phyloP scores from a whole-genome alignment of 2,329 filamentous ascomycete species.

The Exophiala mesophila region DNA sequence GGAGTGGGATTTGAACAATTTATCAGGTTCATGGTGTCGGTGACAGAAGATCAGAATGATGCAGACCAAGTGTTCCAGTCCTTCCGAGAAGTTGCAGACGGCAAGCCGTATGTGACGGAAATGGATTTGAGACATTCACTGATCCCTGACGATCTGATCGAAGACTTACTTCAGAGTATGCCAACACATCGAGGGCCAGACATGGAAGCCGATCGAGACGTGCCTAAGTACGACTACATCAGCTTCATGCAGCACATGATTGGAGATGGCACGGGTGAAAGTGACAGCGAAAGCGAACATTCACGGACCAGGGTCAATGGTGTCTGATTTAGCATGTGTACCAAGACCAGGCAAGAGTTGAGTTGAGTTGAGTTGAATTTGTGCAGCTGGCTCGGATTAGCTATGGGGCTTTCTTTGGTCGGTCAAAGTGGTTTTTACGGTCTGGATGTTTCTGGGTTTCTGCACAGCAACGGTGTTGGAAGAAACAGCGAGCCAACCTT shows the following conservation, averaged over 20 bases:
- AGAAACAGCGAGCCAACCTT: too few species aligned
- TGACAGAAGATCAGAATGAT: slow-evolving; percentile 97
- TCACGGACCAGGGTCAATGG: slow-evolving; percentile 16
- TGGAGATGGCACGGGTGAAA: slow-evolving; percentile 30
- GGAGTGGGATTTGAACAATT: slow-evolving; percentile 97
- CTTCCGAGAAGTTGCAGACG: slow-evolving; percentile 94
- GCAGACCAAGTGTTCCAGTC: slow-evolving; percentile 98
- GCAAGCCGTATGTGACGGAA: slow-evolving; percentile 97
- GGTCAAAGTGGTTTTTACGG: neutral
- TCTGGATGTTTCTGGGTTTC: neutral
- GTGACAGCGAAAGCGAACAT: slow-evolving; percentile 11
- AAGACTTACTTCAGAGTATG: slow-evolving; percentile 83
- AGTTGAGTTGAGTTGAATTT: too few species aligned
- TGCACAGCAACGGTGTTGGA: slow-evolving; percentile 1
- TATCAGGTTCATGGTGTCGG: slow-evolving; percentile 98
- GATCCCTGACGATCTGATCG: slow-evolving; percentile 94
- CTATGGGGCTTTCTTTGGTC: neutral
- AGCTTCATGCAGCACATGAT: slow-evolving; percentile 92
- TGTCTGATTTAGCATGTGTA: slow-evolving; percentile 2
- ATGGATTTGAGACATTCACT: slow-evolving; percentile 92
- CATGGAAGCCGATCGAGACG: slow-evolving; percentile 73
- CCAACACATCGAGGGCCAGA: slow-evolving; percentile 79
- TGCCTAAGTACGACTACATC: slow-evolving; percentile 92
- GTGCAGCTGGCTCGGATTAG: too few species aligned
- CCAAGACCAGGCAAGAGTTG: too few species aligned